A percentile compares a stretch with the other conserved stretches of the same genome.
phyloP scores from a whole-genome alignment of 73 alveolate genomes.

The Durusdinium trenchii region DNA sequence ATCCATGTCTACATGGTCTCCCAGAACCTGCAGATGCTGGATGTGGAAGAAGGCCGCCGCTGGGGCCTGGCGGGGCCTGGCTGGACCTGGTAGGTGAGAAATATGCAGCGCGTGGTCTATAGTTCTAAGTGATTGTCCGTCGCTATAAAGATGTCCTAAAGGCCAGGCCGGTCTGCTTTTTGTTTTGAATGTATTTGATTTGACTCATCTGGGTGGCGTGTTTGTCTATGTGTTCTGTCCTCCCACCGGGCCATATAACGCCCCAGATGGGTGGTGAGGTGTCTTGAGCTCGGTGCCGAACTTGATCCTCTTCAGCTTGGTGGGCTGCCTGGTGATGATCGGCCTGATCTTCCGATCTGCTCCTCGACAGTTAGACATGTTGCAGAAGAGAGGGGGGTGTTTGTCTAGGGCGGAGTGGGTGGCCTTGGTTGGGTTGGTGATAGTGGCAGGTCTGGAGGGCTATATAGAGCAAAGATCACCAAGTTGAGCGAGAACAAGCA shows the following conservation, averaged over 20 bases:
- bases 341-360: constrained; percentile 73
- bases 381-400: too few relatives aligned
- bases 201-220: neutral
- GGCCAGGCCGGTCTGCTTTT: neutral
- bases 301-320: constrained; percentile 69
- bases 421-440: too few relatives aligned
- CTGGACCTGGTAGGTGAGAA: too few relatives aligned
- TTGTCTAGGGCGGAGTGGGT: too few relatives aligned
- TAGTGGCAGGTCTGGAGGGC: too few relatives aligned
- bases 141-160: too few relatives aligned
- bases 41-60: constrained; percentile 74
- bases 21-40: constrained; percentile 70
- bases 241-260: neutral
- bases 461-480: too few relatives aligned
- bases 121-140: too few relatives aligned
- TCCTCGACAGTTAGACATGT: too few relatives aligned
- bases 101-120: too few relatives aligned
- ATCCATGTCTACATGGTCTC: constrained; percentile 81
- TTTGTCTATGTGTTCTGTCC: neutral
- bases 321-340: constrained; percentile 90
- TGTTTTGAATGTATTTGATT: neutral
- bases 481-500: too few relatives aligned
- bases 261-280: neutral
- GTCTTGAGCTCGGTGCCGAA: constrained; percentile 81
- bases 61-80: neutral